Evolutionary conservation across 805 yeast species (phyloP).

Genomic region (Suhomyces xylopsoci): DNA sequence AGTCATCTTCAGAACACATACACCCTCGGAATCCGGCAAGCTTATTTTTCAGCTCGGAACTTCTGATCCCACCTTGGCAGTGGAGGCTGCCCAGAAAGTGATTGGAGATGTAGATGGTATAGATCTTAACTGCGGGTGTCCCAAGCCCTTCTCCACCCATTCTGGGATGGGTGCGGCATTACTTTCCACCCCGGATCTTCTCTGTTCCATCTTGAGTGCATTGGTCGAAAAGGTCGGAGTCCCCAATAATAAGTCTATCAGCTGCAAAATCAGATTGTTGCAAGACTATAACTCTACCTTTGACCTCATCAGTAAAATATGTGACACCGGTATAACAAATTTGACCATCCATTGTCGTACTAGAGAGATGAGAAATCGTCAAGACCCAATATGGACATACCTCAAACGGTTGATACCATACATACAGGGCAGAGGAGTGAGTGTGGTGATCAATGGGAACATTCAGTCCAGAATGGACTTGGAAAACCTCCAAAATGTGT

Average conservation of each 20-base stretch:
- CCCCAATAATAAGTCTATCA: constrained; percentile 74
- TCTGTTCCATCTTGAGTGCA: constrained; percentile 63
- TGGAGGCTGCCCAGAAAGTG: constrained; percentile 77
- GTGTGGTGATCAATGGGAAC: constrained; percentile 82
- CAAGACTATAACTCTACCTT: constrained; percentile 60
- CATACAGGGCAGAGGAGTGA: constrained; percentile 60
- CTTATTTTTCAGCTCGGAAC: constrained; percentile 92
- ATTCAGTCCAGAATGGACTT: constrained; percentile 56
- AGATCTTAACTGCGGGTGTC: constrained; percentile 95
- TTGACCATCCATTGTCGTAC: constrained; percentile 92
- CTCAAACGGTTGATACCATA: constrained; percentile 58
- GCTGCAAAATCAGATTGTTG: constrained; percentile 84
- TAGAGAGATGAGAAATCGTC: constrained; percentile 82
- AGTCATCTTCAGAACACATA: constrained; percentile 71
- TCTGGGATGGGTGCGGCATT: constrained; percentile 98
- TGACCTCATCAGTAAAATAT: constrained; percentile 47
- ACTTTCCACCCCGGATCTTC: constrained; percentile 72
- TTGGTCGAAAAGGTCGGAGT: constrained; percentile 79
- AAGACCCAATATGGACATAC: constrained; percentile 72
- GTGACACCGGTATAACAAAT: constrained; percentile 77
- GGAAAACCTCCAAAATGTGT: constrained; percentile 45
- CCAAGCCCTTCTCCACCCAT: constrained; percentile 91
- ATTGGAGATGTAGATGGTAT: constrained; percentile 88
- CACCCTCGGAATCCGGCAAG: constrained; percentile 57
- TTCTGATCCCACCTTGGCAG: constrained; percentile 78